A percentile compares a stretch with the other conserved stretches of the same genome.
Evolutionary conservation across 2,329 filamentous ascomycete species (phyloP).

Genomic region (Pleomassaria siparia): DNA sequence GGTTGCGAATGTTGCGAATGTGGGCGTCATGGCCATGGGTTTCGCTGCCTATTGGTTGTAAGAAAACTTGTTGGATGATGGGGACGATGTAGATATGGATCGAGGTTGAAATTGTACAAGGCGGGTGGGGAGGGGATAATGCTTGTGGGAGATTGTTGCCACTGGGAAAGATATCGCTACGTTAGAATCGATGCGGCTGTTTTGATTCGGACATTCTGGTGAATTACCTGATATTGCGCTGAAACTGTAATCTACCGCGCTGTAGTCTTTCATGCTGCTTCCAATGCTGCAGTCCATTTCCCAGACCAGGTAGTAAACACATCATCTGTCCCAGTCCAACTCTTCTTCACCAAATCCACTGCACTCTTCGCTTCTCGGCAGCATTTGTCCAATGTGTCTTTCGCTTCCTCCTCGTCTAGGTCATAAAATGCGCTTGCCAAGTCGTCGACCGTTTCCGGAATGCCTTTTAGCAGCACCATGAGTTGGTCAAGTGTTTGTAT

Average conservation of each 20-base stretch:
- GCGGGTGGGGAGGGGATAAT: too few relatives aligned
- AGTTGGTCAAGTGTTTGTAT: slow-evolving; percentile 55
- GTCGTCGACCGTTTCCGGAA: slow-evolving; percentile 71
- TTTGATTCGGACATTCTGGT: background rate
- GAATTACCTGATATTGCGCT: background rate
- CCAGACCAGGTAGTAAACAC: slow-evolving; percentile 78
- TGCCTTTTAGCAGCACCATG: slow-evolving; percentile 56
- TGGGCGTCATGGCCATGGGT: slow-evolving; percentile 28
- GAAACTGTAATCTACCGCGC: too few relatives aligned
- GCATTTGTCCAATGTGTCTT: slow-evolving; percentile 60
- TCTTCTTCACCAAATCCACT: slow-evolving; percentile 57
- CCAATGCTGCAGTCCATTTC: slow-evolving; percentile 54
- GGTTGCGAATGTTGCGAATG: slow-evolving; percentile 17
- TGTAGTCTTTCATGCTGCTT: slow-evolving; percentile 32
- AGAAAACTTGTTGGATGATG: background rate
- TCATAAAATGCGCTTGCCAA: slow-evolving; percentile 74
- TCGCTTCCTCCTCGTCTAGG: slow-evolving; percentile 61
- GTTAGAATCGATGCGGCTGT: background rate
- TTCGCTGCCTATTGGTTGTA: slow-evolving; percentile 25
- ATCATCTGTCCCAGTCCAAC: slow-evolving; percentile 68
- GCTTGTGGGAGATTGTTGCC: too few relatives aligned
- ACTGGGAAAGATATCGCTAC: too few relatives aligned
- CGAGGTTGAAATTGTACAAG: too few relatives aligned
- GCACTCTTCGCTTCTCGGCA: slow-evolving; percentile 61
- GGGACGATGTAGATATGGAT: background rate